Percentiles rank a stretch among this genome's conserved stretches.
Conservation (phyloP, 345 rosid genomes). For the Sisymbrium altissimum region DNA sequence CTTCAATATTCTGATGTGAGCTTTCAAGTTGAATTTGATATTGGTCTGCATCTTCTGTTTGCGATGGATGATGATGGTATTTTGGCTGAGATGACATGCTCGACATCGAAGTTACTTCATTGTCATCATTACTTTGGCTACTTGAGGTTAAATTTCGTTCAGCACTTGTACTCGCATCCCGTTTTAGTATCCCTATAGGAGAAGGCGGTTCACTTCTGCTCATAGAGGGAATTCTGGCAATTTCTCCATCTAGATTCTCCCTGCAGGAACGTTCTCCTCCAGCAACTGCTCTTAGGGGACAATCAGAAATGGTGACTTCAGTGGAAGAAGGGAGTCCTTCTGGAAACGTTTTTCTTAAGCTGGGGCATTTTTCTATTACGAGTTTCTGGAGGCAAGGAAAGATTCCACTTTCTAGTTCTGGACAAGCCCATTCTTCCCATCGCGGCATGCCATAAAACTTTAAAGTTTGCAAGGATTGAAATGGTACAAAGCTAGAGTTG, state of each 20-base stretch:
- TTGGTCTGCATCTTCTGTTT: not conserved
- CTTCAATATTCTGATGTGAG: constrained; percentile 10
- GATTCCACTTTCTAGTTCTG: constrained; percentile 3
- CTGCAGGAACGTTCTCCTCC: not conserved
- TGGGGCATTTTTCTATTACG: constrained; percentile 28
- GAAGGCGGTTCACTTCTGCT: not conserved
- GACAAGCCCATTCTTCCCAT: constrained; percentile 38
- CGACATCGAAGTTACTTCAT: constrained; percentile 14
- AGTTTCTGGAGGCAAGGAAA: constrained; percentile 38
- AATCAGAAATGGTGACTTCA: constrained; percentile 30
- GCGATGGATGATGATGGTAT: not conserved
- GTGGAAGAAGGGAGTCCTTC: constrained; percentile 27
- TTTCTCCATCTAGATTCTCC: not conserved
- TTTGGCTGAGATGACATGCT: constrained; percentile 26
- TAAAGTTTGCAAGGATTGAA: constrained; percentile 38
- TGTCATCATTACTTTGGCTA: constrained; percentile 20
- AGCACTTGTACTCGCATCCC: constrained; percentile 3
- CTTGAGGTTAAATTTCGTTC: constrained; percentile 3
- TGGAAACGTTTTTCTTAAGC: constrained; percentile 27
- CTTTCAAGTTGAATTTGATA: constrained; percentile 4
- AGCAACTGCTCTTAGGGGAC: constrained; percentile 4
- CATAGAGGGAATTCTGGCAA: not conserved
- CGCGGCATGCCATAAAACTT: constrained; percentile 30
- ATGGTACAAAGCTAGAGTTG: constrained; percentile 23
- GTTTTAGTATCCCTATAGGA: not conserved